phyloP scores from a whole-genome alignment of 345 rosid genomes.

The Arabis hirsuta region DNA sequence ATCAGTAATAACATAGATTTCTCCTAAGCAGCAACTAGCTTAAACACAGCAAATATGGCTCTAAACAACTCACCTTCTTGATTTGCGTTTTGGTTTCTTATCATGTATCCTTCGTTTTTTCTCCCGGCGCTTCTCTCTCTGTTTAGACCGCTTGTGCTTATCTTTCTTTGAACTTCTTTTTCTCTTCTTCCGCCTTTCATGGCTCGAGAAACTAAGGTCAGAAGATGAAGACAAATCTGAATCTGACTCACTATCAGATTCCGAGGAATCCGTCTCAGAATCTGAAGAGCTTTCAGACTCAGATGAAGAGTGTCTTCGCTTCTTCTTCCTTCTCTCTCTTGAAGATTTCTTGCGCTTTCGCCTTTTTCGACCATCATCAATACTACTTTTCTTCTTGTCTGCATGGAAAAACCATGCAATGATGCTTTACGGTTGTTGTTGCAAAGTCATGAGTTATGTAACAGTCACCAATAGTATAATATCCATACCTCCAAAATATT shows the following conservation, averaged over 20 bases:
- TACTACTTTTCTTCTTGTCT: constrained; percentile 55
- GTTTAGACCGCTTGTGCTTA: constrained; percentile 68
- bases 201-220: constrained; percentile 84
- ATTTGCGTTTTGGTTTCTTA: constrained; percentile 71
- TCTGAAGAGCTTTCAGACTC: constrained; percentile 85
- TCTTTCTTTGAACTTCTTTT: constrained; percentile 78
- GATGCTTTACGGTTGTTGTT: constrained; percentile 2
- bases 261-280: constrained; percentile 74
- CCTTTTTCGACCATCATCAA: constrained; percentile 61
- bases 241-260: constrained; percentile 83
- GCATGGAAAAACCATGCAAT: constrained; percentile 45
- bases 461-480: constrained; percentile 16
- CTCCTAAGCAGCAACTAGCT: constrained; percentile 12
- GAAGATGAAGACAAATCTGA: constrained; percentile 68
- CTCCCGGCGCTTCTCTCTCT: constrained; percentile 78
- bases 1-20: constrained; percentile 1
- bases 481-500: constrained; percentile 60
- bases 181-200: constrained; percentile 80
- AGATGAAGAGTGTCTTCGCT: constrained; percentile 72
- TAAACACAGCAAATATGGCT: constrained; percentile 2
- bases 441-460: not conserved
- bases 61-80: constrained; percentile 64
- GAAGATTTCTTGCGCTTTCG: constrained; percentile 77
- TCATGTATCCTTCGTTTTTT: constrained; percentile 71
- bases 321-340: constrained; percentile 72